Conservation (phyloP, 768 basidiomycete species). For the Lactarius tabidus region DNA sequence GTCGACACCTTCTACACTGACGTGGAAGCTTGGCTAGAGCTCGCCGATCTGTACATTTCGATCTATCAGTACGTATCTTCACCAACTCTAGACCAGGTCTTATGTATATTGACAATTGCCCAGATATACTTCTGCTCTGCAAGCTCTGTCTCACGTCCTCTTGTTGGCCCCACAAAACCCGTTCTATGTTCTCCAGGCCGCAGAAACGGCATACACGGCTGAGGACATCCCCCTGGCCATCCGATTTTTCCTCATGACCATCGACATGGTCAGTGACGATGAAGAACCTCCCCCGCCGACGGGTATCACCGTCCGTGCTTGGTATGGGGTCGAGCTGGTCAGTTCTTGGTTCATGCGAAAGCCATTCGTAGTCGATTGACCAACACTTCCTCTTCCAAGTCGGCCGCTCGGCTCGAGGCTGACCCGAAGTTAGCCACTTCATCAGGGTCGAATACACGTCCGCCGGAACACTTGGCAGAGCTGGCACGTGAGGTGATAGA, state of each 20-base stretch:
- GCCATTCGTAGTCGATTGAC: neutral
- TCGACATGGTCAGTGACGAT: conserved; percentile 73
- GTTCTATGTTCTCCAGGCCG: conserved; percentile 76
- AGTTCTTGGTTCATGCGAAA: conserved; percentile 25
- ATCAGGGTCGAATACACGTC: conserved; percentile 14
- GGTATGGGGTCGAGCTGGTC: conserved; percentile 83
- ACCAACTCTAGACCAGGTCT: neutral
- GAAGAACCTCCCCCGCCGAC: conserved; percentile 43
- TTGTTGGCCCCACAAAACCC: conserved; percentile 84
- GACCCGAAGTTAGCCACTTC: conserved; percentile 8
- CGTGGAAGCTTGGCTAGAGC: conserved; percentile 81
- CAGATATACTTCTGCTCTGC: conserved; percentile 70
- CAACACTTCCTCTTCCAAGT: conserved; percentile 30
- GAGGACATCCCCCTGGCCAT: conserved; percentile 71
- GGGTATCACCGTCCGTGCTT: conserved; percentile 63
- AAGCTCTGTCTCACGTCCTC: conserved; percentile 76
- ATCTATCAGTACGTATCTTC: conserved; percentile 60
- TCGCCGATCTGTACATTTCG: conserved; percentile 72
- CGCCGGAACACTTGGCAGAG: conserved; percentile 11
- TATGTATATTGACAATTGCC: neutral
- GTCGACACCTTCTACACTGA: conserved; percentile 89
- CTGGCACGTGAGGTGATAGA: conserved; percentile 17
- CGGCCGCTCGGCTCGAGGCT: conserved; percentile 14
- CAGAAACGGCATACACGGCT: conserved; percentile 82
- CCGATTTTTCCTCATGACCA: conserved; percentile 71